Conservation (phyloP, 352 stramenopile species). For the Phytopythium delawarense region DNA sequence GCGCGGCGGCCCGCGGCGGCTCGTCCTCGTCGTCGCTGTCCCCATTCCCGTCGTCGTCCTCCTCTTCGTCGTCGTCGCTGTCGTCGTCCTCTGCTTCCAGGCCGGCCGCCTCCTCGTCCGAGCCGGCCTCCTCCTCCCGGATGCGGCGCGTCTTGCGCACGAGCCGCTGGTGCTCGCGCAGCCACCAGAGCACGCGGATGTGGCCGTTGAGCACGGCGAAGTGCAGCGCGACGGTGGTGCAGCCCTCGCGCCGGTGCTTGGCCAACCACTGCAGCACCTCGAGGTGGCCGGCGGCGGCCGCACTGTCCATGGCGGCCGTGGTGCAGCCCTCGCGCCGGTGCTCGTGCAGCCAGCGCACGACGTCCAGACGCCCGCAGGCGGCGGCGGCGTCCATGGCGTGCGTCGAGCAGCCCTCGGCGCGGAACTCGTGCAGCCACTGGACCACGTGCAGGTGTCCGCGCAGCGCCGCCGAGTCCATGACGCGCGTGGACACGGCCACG, state of each 20-base stretch:
- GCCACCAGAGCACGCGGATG: conserved; percentile 54
- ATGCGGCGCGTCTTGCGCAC: background rate
- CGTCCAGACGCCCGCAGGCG: conserved; percentile 56
- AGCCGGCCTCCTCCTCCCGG: background rate
- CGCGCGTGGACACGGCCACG: conserved; percentile 47
- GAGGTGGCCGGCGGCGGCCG: conserved; percentile 58
- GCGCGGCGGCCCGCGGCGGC: background rate
- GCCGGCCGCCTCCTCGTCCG: background rate
- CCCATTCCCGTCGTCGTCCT: background rate
- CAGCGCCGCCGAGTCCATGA: conserved; percentile 81
- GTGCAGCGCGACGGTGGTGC: conserved; percentile 62
- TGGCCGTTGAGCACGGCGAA: conserved; percentile 70
- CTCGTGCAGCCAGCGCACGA: conserved; percentile 69
- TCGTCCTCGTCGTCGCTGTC: conserved; percentile 14
- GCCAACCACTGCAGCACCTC: conserved; percentile 67
- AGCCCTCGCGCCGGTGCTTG: conserved; percentile 54
- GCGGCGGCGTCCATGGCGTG: conserved; percentile 78
- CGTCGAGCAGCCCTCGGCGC: conserved; percentile 63
- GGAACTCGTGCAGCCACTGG: conserved; percentile 67
- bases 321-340: conserved; percentile 68
- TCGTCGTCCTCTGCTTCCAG: background rate
- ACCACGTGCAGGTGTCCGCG: conserved; percentile 64
- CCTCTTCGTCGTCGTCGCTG: background rate
- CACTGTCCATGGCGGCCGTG: conserved; percentile 66
- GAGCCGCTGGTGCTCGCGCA: conserved; percentile 43